Evolutionary conservation across 371 early-diverging fungal genomes (phyloP).

Genomic region (Smittium culicis): DNA sequence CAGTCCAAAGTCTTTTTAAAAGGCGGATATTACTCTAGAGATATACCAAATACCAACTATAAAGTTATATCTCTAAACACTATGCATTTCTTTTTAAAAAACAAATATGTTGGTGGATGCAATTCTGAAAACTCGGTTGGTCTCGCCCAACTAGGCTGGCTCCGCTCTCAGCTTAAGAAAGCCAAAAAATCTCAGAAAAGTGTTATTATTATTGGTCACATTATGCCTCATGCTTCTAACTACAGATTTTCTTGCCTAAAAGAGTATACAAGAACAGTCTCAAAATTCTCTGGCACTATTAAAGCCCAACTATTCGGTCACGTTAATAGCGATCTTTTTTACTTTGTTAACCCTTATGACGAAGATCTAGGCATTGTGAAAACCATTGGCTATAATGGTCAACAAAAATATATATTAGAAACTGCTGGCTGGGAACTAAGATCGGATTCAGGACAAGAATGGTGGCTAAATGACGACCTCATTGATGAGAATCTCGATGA

Average conservation of each 20-base stretch:
- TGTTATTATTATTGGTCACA: constrained; percentile 59
- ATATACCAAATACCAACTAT: constrained; percentile 28
- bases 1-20: constrained; percentile 42
- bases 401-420: too few species aligned
- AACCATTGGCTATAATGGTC: too few species aligned
- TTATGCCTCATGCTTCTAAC: constrained; percentile 49
- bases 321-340: constrained; percentile 64
- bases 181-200: constrained; percentile 32
- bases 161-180: constrained; percentile 37
- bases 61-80: constrained; percentile 53
- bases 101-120: constrained; percentile 53
- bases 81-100: constrained; percentile 51
- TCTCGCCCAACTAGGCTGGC: constrained; percentile 51
- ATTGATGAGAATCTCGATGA: constrained; percentile 14
- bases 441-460: constrained; percentile 1
- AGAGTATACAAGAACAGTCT: constrained; percentile 42
- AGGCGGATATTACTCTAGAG: constrained; percentile 53
- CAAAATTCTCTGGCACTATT: constrained; percentile 39
- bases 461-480: constrained; percentile 10
- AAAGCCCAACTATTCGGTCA: constrained; percentile 66
- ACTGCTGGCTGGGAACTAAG: too few species aligned
- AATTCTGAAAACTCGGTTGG: constrained; percentile 40
- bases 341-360: constrained; percentile 32
- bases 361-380: neutral
- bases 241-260: constrained; percentile 47